These are phyloP conservation scores for Candida sphagnicola DNA, from an alignment of 805 yeast genomes.

Conservation along the genomic window DNA sequence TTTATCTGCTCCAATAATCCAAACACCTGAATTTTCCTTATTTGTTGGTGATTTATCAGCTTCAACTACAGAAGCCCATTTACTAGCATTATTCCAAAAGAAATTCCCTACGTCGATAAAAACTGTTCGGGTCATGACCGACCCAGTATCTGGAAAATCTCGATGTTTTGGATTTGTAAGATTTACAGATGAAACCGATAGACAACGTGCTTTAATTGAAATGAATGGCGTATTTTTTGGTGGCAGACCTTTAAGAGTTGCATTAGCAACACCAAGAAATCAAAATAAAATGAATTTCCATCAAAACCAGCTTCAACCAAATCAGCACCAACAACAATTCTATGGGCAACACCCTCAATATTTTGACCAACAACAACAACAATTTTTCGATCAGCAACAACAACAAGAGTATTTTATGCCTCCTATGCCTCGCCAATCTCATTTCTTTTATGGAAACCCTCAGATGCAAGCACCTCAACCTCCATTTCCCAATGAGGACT, in stretches of 20 bases:
- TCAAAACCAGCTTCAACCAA: conserved; percentile 1
- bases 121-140: conserved; percentile 83
- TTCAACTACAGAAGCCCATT: conserved; percentile 74
- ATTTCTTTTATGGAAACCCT: conserved; percentile 9
- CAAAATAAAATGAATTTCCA: conserved; percentile 8
- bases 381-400: conserved; percentile 7
- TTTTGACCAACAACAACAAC: conserved; percentile 7
- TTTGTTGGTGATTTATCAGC: conserved; percentile 85
- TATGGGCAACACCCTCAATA: conserved; percentile 3
- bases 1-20: conserved; percentile 62
- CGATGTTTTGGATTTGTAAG: conserved; percentile 81
- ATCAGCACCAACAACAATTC: conserved; percentile 4
- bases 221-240: conserved; percentile 82
- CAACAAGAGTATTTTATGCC: conserved; percentile 6
- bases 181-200: conserved; percentile 65
- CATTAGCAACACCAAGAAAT: conserved; percentile 72
- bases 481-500: background rate
- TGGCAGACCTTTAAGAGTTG: conserved; percentile 72
- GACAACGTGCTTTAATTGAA: conserved; percentile 62
- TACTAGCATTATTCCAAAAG: conserved; percentile 66
- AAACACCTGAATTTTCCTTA: conserved; percentile 70
- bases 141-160: conserved; percentile 72
- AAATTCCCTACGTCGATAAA: conserved; percentile 60
- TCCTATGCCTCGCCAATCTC: conserved; percentile 3
- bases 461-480: conserved; percentile 9